Evolutionary conservation across 2,329 filamentous ascomycete genomes (phyloP).

Genomic region (Colletotrichum higginsianum): DNA sequence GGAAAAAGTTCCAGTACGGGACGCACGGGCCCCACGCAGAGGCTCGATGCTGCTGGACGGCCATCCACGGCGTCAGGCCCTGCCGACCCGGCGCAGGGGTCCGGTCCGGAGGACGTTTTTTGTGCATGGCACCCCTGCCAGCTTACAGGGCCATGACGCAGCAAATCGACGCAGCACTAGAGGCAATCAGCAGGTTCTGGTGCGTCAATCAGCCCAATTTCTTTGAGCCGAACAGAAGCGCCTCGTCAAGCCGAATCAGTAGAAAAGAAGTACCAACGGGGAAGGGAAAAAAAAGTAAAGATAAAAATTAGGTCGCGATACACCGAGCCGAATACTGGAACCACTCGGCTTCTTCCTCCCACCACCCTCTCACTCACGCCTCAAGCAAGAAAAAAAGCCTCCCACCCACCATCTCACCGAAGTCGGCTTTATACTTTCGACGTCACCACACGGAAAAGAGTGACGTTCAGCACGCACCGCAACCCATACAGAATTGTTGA

Average conservation of each 20-base stretch:
- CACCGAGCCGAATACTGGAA: constrained; percentile 25
- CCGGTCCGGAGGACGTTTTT: background rate
- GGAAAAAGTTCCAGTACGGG: constrained; percentile 1
- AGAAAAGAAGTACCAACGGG: no score
- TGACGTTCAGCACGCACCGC: constrained; percentile 17
- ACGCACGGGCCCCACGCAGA: background rate
- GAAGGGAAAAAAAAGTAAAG: background rate
- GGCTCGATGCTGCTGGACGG: constrained; percentile 5
- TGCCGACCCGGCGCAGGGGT: constrained; percentile 32
- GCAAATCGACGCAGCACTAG: constrained; percentile 1
- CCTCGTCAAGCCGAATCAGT: constrained; percentile 9
- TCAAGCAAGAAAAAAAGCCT: background rate
- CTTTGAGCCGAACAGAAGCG: constrained; percentile 26
- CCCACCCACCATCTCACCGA: constrained; percentile 9
- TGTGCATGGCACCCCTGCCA: constrained; percentile 32
- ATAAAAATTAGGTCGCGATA: constrained; percentile 34
- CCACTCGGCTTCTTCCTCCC: constrained; percentile 31
- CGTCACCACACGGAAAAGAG: constrained; percentile 19
- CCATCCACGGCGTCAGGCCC: constrained; percentile 21
- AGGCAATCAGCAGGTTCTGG: background rate
- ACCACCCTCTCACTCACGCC: background rate
- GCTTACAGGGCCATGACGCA: constrained; percentile 34
- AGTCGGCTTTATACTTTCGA: constrained; percentile 32
- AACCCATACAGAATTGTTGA: constrained; percentile 8
- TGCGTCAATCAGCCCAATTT: constrained; percentile 8